These are phyloP conservation scores for Paecilomyces sp. DNA, from an alignment of 2,329 filamentous ascomycete genomes.

Conservation along the genomic window DNA sequence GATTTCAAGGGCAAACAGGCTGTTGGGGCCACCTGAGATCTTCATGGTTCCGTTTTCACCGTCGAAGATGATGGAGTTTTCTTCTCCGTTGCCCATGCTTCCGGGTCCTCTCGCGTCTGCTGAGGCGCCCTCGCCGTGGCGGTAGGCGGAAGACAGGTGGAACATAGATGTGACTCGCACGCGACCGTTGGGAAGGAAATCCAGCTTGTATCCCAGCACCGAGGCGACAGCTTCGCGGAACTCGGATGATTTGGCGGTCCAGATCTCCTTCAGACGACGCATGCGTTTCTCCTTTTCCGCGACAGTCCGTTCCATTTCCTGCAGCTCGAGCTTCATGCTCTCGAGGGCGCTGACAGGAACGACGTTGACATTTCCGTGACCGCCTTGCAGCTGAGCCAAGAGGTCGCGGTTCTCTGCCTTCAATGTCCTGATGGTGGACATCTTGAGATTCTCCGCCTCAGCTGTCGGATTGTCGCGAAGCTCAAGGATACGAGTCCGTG, in stretches of 20 bases:
- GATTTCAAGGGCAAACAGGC: slow-evolving; percentile 79
- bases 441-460: slow-evolving; percentile 76
- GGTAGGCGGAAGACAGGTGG: slow-evolving; percentile 54
- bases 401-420: slow-evolving; percentile 79
- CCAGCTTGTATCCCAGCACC: slow-evolving; percentile 87
- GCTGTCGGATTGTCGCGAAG: slow-evolving; percentile 89
- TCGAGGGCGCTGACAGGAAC: slow-evolving; percentile 73
- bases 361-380: slow-evolving; percentile 45
- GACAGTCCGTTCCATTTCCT: slow-evolving; percentile 62
- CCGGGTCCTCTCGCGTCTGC: slow-evolving; percentile 47
- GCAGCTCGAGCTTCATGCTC: slow-evolving; percentile 66
- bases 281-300: slow-evolving; percentile 71
- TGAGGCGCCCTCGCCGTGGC: slow-evolving; percentile 42
- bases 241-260: slow-evolving; percentile 81
- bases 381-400: slow-evolving; percentile 59
- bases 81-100: slow-evolving; percentile 40
- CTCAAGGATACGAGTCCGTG: slow-evolving; percentile 74
- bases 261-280: slow-evolving; percentile 83
- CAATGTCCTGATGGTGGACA: slow-evolving; percentile 67
- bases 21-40: slow-evolving; percentile 81
- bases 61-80: slow-evolving; percentile 69
- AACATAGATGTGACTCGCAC: slow-evolving; percentile 86
- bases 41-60: slow-evolving; percentile 97
- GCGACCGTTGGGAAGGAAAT: slow-evolving; percentile 95
- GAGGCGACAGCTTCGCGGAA: slow-evolving; percentile 93